Percentiles rank a stretch among this genome's conserved stretches.
These are phyloP conservation scores for Podila horticola DNA, from an alignment of 192 early-diverging fungal species.

Conservation along the genomic window DNA sequence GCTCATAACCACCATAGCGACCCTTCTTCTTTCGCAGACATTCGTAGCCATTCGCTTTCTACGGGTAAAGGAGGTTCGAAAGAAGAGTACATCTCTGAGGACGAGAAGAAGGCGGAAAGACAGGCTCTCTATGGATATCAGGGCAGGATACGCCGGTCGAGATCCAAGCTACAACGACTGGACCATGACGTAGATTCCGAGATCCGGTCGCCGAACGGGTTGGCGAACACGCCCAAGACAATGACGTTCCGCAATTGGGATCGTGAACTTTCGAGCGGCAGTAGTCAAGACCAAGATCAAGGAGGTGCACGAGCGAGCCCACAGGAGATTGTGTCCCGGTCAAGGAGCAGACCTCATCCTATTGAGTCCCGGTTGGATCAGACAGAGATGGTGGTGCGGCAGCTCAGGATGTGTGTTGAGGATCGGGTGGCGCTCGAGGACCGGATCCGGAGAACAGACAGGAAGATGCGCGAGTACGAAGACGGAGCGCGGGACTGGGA, in stretches of 20 bases:
- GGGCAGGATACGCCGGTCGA: neutral
- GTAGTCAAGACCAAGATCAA: neutral
- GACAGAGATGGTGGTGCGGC: neutral
- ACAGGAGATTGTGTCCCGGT: neutral
- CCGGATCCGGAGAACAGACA: neutral
- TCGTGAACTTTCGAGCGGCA: neutral
- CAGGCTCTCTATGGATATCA: too few relatives aligned
- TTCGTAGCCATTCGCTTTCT: too few relatives aligned
- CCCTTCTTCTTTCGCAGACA: neutral
- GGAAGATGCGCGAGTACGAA: neutral
- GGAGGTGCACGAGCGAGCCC: neutral
- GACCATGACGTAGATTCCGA: neutral
- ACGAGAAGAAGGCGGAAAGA: neutral
- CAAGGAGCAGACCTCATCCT: neutral
- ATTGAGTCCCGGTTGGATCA: neutral
- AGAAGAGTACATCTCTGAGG: neutral
- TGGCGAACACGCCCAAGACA: neutral
- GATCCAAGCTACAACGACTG: neutral
- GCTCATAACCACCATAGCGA: neutral
- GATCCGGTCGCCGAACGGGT: neutral
- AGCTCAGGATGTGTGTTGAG: neutral
- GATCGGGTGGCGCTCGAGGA: neutral
- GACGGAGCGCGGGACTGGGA: neutral
- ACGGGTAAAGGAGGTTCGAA: neutral
- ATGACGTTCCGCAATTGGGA: neutral